Base-by-base conservation (phyloP, 768 basidiomycete genomes). In the Gloeophyllum trabeum region DNA sequence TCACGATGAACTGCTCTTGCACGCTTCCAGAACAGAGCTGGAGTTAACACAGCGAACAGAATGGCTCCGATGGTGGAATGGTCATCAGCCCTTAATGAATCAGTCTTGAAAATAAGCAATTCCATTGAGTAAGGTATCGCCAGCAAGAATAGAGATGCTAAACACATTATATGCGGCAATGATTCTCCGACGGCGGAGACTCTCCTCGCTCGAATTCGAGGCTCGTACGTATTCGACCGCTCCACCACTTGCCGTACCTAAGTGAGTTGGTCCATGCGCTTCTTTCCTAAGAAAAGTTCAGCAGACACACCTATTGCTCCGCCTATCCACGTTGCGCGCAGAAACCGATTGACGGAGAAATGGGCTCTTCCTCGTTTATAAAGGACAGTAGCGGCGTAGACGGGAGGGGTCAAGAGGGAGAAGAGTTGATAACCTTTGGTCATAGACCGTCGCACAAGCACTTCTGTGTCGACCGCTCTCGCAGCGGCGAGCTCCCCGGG, bases 291-390 rank as follows among this genome's bases (percentile, higher is more conserved):
- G 14, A 25, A 35, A 20, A 34, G 30, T 23, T 23, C 40, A 4
- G 13, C 25, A 6, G 22, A 53, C 63, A 28, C 52, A 77, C 85
- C 85, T 39, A 60, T 61, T 14, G 70, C 56, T 23, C 85, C 81
- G 14, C 80, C 79, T 4, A 79, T 51, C 85, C 83, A 87, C 13
- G 81, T 81, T 24, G 82, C 76, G 10, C 82, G 75, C 25, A 88
- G 65, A 13, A 79, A 51, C 21, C 71, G 71, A 51, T 83, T 87
- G 30, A 79, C 50, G 5, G 69, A 71, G 43, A 86, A 61, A 22
- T 73, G 65, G 12, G 63, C 58, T 24, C 72, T 64, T 5, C 81
- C 76, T 44, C 69, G 75, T 48, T 74, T 69, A 24, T 66, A 63
- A 24, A 83, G 48, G 7, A 73, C 56, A 46, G 75, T 70, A 1